phyloP scores from a whole-genome alignment of 2,329 filamentous ascomycete species.

The Chaetomium sp. region DNA sequence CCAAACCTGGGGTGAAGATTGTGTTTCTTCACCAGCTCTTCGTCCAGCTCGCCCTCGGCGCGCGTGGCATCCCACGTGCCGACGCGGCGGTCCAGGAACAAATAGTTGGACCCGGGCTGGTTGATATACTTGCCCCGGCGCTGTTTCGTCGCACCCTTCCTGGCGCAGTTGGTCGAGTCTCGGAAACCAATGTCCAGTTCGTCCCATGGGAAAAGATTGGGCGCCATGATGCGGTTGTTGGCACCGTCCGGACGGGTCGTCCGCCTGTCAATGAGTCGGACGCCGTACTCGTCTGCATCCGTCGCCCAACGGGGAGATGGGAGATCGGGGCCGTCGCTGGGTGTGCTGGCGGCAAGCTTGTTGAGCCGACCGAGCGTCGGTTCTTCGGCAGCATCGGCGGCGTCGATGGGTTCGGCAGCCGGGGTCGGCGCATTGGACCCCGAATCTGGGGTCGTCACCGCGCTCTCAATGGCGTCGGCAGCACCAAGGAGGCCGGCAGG shows the following conservation, averaged over 20 bases:
- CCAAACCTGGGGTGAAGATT: constrained; percentile 48
- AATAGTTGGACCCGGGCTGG: constrained; percentile 46
- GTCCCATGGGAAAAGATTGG: constrained; percentile 42
- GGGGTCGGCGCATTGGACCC: constrained; percentile 22
- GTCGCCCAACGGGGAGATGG: constrained; percentile 35
- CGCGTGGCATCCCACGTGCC: constrained; percentile 48
- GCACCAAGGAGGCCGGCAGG: constrained; percentile 35
- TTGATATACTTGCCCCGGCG: constrained; percentile 49
- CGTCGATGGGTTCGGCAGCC: constrained; percentile 18
- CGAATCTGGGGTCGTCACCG: constrained; percentile 21
- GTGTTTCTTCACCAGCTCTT: constrained; percentile 43
- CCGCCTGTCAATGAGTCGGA: constrained; percentile 40
- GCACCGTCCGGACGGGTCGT: constrained; percentile 33
- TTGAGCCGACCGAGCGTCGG: constrained; percentile 12
- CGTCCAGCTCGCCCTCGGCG: constrained; percentile 44
- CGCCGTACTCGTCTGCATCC: constrained; percentile 47
- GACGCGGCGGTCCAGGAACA: constrained; percentile 50
- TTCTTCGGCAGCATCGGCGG: constrained; percentile 21
- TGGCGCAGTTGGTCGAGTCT: constrained; percentile 51
- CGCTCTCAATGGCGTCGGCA: constrained; percentile 26
- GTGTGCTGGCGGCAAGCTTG: constrained; percentile 20
- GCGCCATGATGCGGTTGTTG: constrained; percentile 50
- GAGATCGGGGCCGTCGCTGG: constrained; percentile 26
- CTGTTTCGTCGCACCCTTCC: constrained; percentile 45
- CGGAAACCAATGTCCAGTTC: constrained; percentile 53